Evolutionary conservation across 805 yeast species (phyloP), one percentile per base, ranked within the genome.

Genomic region (Ogataea polymorpha): DNA sequence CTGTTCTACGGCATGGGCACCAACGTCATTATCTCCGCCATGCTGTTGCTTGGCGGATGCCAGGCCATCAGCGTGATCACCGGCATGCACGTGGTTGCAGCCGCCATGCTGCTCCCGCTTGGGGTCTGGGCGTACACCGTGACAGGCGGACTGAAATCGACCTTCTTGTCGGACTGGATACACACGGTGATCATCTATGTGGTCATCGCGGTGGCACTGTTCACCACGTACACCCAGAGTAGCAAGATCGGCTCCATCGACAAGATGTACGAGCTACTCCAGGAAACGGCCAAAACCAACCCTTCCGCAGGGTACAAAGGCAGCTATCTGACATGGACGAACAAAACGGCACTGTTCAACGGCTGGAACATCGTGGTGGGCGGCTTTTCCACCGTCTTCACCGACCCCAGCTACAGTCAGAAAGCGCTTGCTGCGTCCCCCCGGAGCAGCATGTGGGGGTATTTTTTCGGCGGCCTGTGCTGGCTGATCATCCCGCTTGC

Each of bases 81-180:
- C 6, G 77, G 76, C 6, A 68, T 72, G 63, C 63, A 68, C 43
- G 60, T 63, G 27, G 68, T 67, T 23, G 78, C 77, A 11, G 71
- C 74, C 3, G 62, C 67, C 29, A 65, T 72, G 47, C 52, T 74
- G 16, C 51, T 72, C 3, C 77, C 77, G 4, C 46, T 71, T 13
- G 73, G 75, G 30, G 79, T 75, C 14, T 56, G 69, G 42, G 54
- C 71, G 21, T 75, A 74, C 50, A 75, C 79, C 0, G 61, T 69
- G 7, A 61, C 70, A 26, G 79, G 79, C 33, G 80, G 79, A 8
- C 56, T 75, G 26, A 72, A 69, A 43, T 72, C 78, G 6, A 74
- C 80, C 3, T 73, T 74, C 46, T 56, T 74, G 26, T 69, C 79
- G 5, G 79, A 74, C 49, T 74, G 73, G 70, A 65, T 70, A 35